phyloP scores from a whole-genome alignment of 306 rosid genomes.

The Sechiopsis laciniata region DNA sequence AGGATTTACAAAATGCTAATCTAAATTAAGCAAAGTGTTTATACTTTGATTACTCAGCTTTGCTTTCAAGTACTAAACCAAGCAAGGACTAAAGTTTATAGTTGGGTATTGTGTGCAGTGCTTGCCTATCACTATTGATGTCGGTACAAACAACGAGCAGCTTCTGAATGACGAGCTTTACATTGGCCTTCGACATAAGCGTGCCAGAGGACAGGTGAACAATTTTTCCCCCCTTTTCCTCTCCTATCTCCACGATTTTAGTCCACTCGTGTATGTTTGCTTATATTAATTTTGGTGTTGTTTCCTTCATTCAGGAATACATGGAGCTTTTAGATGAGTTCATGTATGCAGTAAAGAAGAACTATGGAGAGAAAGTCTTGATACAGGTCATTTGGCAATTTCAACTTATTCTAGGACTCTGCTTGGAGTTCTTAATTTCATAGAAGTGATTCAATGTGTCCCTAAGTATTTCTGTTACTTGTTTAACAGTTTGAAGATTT shows the following conservation, averaged over 20 bases:
- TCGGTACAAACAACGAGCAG: constrained; percentile 90
- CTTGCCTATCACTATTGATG: constrained; percentile 91
- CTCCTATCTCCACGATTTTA: neutral
- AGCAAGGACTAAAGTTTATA: neutral
- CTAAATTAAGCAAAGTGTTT: neutral
- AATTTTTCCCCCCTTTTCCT: constrained; percentile 10
- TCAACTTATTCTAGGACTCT: constrained; percentile 15
- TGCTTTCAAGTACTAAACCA: constrained; percentile 4
- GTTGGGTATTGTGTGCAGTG: constrained; percentile 40
- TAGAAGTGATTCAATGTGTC: constrained; percentile 18
- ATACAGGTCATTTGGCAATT: constrained; percentile 58
- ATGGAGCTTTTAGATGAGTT: constrained; percentile 90
- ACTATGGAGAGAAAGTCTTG: constrained; percentile 88
- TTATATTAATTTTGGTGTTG: neutral
- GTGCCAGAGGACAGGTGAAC: constrained; percentile 85
- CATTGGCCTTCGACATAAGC: constrained; percentile 73
- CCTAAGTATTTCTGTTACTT: constrained; percentile 18
- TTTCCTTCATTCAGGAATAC: constrained; percentile 61
- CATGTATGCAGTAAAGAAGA: constrained; percentile 84
- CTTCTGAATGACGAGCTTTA: constrained; percentile 82
- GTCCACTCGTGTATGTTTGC: neutral
- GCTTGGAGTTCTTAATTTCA: constrained; percentile 8
- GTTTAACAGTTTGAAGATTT: constrained; percentile 81
- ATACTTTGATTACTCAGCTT: neutral
- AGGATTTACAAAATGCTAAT: neutral